Evolutionary conservation across 257 asterid species (phyloP).

Genomic region (Lycium ferocissimum): DNA sequence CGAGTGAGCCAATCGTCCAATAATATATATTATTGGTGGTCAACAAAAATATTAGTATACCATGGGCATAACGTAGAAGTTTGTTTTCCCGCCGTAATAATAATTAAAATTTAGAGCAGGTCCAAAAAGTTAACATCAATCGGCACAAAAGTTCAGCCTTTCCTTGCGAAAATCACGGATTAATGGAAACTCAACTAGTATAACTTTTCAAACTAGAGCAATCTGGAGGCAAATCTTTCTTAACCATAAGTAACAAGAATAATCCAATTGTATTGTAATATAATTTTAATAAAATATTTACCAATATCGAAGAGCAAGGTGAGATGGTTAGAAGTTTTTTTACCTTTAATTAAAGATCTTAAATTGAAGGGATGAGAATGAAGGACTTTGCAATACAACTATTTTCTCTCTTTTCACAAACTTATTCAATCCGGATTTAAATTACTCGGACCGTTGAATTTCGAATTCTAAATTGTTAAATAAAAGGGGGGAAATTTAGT

Average conservation of each 20-base stretch:
- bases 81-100: slow-evolving; percentile 28
- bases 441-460: not conserved
- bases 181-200: slow-evolving; percentile 29
- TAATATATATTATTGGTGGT: not conserved
- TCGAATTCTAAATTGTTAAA: not conserved
- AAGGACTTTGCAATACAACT: too few species aligned
- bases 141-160: slow-evolving; percentile 15
- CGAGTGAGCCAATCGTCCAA: not conserved
- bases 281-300: too few species aligned
- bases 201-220: not conserved
- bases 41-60: not conserved
- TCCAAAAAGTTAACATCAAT: slow-evolving; percentile 1
- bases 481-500: not conserved
- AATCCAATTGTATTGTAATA: not conserved
- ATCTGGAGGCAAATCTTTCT: slow-evolving; percentile 12
- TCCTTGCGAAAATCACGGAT: slow-evolving; percentile 45
- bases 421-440: fast-evolving
- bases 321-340: too few species aligned
- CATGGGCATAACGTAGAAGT: not conserved
- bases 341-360: not conserved
- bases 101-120: not conserved
- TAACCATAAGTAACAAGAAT: not conserved
- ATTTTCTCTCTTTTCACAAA: not conserved
- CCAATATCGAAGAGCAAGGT: too few species aligned
- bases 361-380: not conserved